Base-by-base conservation (phyloP, 441 rosid genomes). In the Jatropha podagrica region DNA sequence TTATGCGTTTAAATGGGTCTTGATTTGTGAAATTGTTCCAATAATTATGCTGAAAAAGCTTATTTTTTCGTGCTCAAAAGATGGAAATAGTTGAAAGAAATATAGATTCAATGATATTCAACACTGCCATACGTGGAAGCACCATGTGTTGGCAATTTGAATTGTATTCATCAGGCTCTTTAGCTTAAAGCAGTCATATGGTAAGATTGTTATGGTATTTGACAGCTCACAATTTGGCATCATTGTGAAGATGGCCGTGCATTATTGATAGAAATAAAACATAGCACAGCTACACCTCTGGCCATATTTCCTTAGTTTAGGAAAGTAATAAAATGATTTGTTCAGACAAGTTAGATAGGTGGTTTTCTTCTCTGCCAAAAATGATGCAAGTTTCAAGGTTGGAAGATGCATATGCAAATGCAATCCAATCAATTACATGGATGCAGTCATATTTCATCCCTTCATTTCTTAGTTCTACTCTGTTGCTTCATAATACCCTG, bases 211-310 rank as follows among this genome's bases (percentile, higher is more conserved):
- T 44, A 44, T 67, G 70, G n/a, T 5, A 14, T 26, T 51, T 46
- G 37, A 27, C 38, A 46, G 23, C 49, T 67, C 40, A 65, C 55
- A 18, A 41, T 20, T 26, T 67, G 70, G 55, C n/a, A 46, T 67
- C 17, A 11, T 46, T 44, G 40, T 67, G 56, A 18, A 67, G 23
- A 7, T 71, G 44, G 18, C 55, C 6, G 12, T 71, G 23, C 46
- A 46, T 20, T 67, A 67, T 61, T 67, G 55, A 67, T 18, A 20
- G 18, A n/a, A 44, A 65, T 65, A 65, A n/a, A 49, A 41, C 68
- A 18, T 64, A 8, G 32, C 5, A 66, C 55, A 59, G 38, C 63
- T 6, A 18, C 15, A 59, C 37, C 7, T 51, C 20, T 48, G 41
- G 6, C 51, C 71, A 26, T 13, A 32, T 68, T 49, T 48, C 3